phyloP scores from a whole-genome alignment of 2,329 filamentous ascomycete species.

The Hypoxylon rubiginosum region DNA sequence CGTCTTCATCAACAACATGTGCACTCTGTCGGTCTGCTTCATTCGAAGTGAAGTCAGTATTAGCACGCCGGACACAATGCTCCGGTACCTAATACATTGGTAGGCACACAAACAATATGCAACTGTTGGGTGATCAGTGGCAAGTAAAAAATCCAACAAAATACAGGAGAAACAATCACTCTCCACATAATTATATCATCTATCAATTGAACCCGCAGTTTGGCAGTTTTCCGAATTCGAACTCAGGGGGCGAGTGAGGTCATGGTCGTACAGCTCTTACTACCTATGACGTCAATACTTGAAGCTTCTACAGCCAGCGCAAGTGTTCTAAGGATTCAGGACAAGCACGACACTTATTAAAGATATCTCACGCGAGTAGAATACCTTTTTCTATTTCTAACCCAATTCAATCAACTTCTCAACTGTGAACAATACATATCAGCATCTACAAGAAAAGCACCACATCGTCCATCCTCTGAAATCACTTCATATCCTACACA shows the following conservation, averaged over 20 bases:
- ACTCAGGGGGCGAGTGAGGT: conserved; percentile 39
- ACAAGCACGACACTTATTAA: conserved; percentile 22
- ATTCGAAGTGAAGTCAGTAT: neutral
- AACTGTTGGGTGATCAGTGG: neutral
- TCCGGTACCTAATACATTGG: too few species aligned
- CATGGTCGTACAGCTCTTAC: conserved; percentile 38
- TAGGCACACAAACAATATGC: conserved; percentile 2
- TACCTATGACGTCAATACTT: conserved; percentile 44
- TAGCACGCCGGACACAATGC: conserved; percentile 21
- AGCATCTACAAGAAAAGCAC: neutral
- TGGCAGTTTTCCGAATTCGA: conserved; percentile 14
- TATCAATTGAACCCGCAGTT: conserved; percentile 7
- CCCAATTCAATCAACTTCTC: neutral
- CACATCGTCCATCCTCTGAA: conserved; percentile 11
- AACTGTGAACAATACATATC: neutral
- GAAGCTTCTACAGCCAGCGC: conserved; percentile 10
- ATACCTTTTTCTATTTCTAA: neutral
- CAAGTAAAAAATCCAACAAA: conserved; percentile 3
- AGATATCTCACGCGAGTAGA: neutral
- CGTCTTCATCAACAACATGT: neutral
- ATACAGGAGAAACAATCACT: neutral
- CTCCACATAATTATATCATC: conserved; percentile 32
- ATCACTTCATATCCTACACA: conserved; percentile 21
- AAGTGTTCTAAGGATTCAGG: too few species aligned
- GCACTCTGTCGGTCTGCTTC: neutral